Evolutionary conservation across 2,329 filamentous ascomycete species (phyloP).

Genomic region (Colletotrichum truncatum): DNA sequence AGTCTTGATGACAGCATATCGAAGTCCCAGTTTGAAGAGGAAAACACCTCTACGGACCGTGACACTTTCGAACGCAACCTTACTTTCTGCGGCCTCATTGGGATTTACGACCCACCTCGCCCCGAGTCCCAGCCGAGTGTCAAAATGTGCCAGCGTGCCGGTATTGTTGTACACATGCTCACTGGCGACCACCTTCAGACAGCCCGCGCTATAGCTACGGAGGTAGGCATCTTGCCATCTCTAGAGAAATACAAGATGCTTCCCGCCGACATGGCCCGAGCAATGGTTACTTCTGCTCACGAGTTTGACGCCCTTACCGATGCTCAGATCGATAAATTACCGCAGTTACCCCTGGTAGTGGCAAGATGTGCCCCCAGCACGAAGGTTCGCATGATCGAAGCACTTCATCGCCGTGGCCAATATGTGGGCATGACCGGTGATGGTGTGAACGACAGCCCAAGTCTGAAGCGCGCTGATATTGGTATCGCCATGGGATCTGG

Average conservation of each 20-base stretch:
- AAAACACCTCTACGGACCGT: slow-evolving; percentile 41
- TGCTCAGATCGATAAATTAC: slow-evolving; percentile 70
- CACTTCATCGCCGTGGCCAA: slow-evolving; percentile 70
- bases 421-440: slow-evolving; percentile 67
- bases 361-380: slow-evolving; percentile 75
- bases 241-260: slow-evolving; percentile 48
- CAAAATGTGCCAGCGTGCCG: slow-evolving; percentile 66
- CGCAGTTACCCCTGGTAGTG: slow-evolving; percentile 73
- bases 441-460: slow-evolving; percentile 78
- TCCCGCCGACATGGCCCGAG: slow-evolving; percentile 60
- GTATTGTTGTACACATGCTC: slow-evolving; percentile 74
- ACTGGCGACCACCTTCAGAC: slow-evolving; percentile 74
- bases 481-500: slow-evolving; percentile 76
- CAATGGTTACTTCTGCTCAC: slow-evolving; percentile 71
- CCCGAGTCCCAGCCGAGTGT: slow-evolving; percentile 71
- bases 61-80: slow-evolving; percentile 59
- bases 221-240: slow-evolving; percentile 66
- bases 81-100: slow-evolving; percentile 38
- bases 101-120: slow-evolving; percentile 77
- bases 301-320: slow-evolving; percentile 72
- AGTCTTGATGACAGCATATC: slow-evolving; percentile 42
- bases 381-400: slow-evolving; percentile 80
- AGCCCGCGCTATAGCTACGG: slow-evolving; percentile 67
- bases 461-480: slow-evolving; percentile 74
- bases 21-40: slow-evolving; percentile 52